phyloP scores from a whole-genome alignment of 208 protist genomes.

The Wallacemonas sp. region DNA sequence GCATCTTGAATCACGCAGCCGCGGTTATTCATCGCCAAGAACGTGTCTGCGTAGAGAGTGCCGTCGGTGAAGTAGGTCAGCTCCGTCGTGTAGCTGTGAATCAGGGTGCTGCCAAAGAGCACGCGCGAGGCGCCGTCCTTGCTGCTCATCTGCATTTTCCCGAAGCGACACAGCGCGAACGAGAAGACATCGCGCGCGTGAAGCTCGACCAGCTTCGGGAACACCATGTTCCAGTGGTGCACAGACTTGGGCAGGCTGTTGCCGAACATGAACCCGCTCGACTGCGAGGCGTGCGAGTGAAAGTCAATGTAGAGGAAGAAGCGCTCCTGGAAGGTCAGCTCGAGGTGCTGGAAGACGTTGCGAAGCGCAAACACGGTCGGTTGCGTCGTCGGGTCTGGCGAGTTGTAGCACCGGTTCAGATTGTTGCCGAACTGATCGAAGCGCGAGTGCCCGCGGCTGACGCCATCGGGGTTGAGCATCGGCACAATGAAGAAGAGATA shows the following conservation, averaged over 20 bases:
- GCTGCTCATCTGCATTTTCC: slow-evolving; percentile 63
- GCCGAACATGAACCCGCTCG: slow-evolving; percentile 92
- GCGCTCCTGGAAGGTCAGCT: slow-evolving; percentile 56
- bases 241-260: slow-evolving; percentile 77
- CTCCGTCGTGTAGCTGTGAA: slow-evolving; percentile 88
- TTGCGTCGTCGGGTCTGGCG: slow-evolving; percentile 65
- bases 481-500: slow-evolving; percentile 94
- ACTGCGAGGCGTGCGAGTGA: slow-evolving; percentile 93
- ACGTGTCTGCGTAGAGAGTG: slow-evolving; percentile 58
- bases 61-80: slow-evolving; percentile 81
- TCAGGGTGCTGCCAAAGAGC: slow-evolving; percentile 73
- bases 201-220: slow-evolving; percentile 73
- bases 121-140: slow-evolving; percentile 87
- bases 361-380: slow-evolving; percentile 86
- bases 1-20: slow-evolving; percentile 27
- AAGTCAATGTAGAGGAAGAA: slow-evolving; percentile 93
- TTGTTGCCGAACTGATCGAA: slow-evolving; percentile 92
- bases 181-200: slow-evolving; percentile 74
- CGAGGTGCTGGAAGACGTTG: slow-evolving; percentile 76
- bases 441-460: slow-evolving; percentile 92
- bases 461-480: slow-evolving; percentile 95
- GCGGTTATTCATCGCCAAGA: slow-evolving; percentile 41
- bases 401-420: slow-evolving; percentile 94
- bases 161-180: slow-evolving; percentile 79
- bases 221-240: slow-evolving; percentile 89